Base-by-base conservation (phyloP, 192 early-diverging fungal species). In the Haplosporangium gracile region DNA sequence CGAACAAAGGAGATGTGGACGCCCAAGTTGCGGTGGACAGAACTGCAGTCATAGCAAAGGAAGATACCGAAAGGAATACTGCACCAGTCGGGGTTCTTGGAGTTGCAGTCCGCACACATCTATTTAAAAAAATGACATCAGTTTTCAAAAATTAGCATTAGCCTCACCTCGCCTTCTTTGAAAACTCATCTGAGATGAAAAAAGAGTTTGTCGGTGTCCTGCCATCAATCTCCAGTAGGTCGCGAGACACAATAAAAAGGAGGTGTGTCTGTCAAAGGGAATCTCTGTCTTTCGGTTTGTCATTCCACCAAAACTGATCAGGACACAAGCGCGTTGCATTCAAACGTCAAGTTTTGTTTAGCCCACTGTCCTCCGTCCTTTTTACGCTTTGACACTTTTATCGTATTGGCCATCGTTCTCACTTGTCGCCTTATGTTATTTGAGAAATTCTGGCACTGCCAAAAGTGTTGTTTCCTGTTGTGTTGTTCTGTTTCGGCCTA, bases 1-100 rank as follows among this genome's bases (percentile, higher is more conserved):
- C 98, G 91, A 15, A 99, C 98, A 94, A 99, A 99, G 16, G 95
- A 96, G 70, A 99, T 97, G 81, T 99, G 98, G 16, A 99, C 98
- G 53, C 98, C 98, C 88, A 99, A 93, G 81, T 97, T 98, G 77
- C 98, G 93, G 82, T 99, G 98, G 34, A 97, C 96, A 5, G 97
- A 93, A 18, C 97, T 97, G 87, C 98, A 99, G 79, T 99, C 98
- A 36, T 97, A 92, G 87, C 98, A 99, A 60, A 99, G 90, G 79
- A 97, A 99, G 38, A 99, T 93, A 47, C 97, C 98, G 88, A 94
- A 99, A 9, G 96, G 97, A 34, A 99, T 96, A 70, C 95, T 94
- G 57, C 97, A 92, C 98, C 98, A 99, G 0, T 96, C 96, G 57
- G 98, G 98, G 81, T 95, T 97, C 89, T 98, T 98, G 79, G 95